phyloP scores from a whole-genome alignment of 2,329 filamentous ascomycete species.

The Cladorrhinum sp. region DNA sequence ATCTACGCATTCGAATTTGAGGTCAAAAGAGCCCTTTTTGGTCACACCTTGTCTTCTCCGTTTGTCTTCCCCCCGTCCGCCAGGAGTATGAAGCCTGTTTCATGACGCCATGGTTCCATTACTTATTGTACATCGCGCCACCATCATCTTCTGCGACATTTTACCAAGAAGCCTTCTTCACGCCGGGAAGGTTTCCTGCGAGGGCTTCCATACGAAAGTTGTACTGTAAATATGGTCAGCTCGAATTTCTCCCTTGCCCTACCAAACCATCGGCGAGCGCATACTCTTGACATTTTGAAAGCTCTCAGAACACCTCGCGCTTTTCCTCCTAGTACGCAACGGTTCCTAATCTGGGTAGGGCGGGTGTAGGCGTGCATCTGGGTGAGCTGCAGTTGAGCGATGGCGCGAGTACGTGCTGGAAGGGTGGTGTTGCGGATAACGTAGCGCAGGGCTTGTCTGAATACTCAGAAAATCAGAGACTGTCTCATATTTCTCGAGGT shows the following conservation, averaged over 20 bases:
- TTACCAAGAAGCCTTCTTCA: constrained; percentile 97
- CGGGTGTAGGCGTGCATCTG: constrained; percentile 97
- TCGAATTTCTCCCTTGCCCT: neutral
- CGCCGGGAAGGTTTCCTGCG: constrained; percentile 80
- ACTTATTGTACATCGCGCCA: neutral
- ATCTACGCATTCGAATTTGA: neutral
- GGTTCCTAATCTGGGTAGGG: constrained; percentile 88
- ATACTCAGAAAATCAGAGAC: neutral
- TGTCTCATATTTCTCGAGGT: neutral
- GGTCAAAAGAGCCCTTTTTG: constrained; percentile 2
- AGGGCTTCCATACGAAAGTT: constrained; percentile 91
- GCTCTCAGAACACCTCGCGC: constrained; percentile 86
- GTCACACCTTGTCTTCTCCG: neutral
- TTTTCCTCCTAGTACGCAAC: constrained; percentile 90
- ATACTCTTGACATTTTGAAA: constrained; percentile 87
- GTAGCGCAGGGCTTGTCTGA: constrained; percentile 87
- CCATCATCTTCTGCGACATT: constrained; percentile 3
- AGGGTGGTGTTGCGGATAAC: constrained; percentile 91
- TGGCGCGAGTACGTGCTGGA: constrained; percentile 74
- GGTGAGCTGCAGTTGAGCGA: constrained; percentile 87
- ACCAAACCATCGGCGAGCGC: constrained; percentile 34
- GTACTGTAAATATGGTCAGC: constrained; percentile 58
- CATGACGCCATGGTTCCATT: neutral
- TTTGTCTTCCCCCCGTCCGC: neutral
- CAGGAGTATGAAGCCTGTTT: neutral